Conservation (phyloP, 768 basidiomycete species). For the Saitozyma podzolica region DNA sequence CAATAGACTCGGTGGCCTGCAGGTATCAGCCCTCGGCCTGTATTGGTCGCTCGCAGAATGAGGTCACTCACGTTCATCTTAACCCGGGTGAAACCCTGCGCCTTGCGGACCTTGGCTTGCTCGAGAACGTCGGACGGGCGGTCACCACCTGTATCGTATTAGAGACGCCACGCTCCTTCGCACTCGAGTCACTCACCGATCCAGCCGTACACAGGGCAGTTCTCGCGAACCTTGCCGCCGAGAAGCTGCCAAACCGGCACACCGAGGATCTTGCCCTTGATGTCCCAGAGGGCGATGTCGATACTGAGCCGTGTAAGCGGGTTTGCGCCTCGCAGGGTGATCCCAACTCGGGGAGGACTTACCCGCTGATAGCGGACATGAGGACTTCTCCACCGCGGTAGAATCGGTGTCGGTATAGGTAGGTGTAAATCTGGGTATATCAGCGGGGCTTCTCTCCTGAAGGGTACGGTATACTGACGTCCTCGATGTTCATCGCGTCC, state of each 20-base stretch:
- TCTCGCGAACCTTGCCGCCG: conserved; percentile 68
- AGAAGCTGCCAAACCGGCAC: conserved; percentile 67
- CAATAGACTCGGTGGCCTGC: conserved; percentile 58
- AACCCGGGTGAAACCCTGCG: conserved; percentile 49
- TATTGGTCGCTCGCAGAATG: neutral
- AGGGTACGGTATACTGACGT: conserved; percentile 58
- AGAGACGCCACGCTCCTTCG: neutral
- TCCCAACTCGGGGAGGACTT: conserved; percentile 8
- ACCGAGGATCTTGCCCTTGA: conserved; percentile 74
- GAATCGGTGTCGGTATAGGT: conserved; percentile 67
- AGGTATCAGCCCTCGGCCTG: conserved; percentile 48
- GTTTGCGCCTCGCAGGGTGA: conserved; percentile 7
- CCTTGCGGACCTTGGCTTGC: conserved; percentile 49
- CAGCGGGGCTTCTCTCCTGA: neutral
- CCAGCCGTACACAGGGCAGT: conserved; percentile 49
- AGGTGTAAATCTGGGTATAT: conserved; percentile 54
- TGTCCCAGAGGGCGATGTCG: conserved; percentile 57
- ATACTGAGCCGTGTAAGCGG: conserved; percentile 21
- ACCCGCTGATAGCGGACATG: conserved; percentile 59
- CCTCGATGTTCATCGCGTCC: conserved; percentile 65
- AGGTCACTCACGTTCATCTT: conserved; percentile 42
- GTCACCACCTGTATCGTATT: conserved; percentile 33
- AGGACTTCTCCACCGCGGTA: conserved; percentile 71
- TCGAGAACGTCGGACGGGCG: conserved; percentile 48
- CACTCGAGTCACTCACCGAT: conserved; percentile 1